A percentile compares a stretch with the other conserved stretches of the same genome.
phyloP scores from a whole-genome alignment of 176 grass and related monocot genomes.

The Triticum turgidum region DNA sequence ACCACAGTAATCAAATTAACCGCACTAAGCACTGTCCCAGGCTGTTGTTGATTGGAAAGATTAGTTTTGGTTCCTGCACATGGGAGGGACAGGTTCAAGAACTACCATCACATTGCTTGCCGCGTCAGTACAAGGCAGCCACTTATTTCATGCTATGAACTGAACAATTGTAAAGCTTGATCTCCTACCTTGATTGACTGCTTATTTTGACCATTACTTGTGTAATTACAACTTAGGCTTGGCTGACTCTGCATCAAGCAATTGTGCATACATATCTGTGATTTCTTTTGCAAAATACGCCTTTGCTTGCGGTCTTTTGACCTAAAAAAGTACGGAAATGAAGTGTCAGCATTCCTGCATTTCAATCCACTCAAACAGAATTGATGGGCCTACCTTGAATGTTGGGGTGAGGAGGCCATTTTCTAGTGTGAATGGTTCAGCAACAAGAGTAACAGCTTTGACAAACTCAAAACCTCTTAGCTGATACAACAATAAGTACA shows the following conservation, averaged over 20 bases:
- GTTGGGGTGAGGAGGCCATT: slow-evolving; percentile 96
- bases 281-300: slow-evolving; percentile 85
- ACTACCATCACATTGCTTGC: not conserved
- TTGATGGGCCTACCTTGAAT: slow-evolving; percentile 62
- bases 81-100: not conserved
- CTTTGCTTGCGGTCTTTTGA: slow-evolving; percentile 96
- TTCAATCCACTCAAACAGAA: slow-evolving; percentile 6
- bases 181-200: not conserved
- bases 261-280: slow-evolving; percentile 65
- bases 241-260: slow-evolving; percentile 38
- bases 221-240: slow-evolving; percentile 25
- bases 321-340: slow-evolving; percentile 31
- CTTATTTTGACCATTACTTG: not conserved
- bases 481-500: slow-evolving; percentile 38
- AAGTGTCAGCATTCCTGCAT: not conserved
- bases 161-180: not conserved
- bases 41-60: not conserved
- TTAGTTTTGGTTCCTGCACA: not conserved
- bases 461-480: slow-evolving; percentile 96
- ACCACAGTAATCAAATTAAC: not conserved
- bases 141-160: not conserved
- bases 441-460: slow-evolving; percentile 68
- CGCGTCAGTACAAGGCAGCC: not conserved
- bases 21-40: not conserved
- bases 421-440: slow-evolving; percentile 88